Conservation (phyloP, 768 basidiomycete species). For the Dacryopinax spathularia region DNA sequence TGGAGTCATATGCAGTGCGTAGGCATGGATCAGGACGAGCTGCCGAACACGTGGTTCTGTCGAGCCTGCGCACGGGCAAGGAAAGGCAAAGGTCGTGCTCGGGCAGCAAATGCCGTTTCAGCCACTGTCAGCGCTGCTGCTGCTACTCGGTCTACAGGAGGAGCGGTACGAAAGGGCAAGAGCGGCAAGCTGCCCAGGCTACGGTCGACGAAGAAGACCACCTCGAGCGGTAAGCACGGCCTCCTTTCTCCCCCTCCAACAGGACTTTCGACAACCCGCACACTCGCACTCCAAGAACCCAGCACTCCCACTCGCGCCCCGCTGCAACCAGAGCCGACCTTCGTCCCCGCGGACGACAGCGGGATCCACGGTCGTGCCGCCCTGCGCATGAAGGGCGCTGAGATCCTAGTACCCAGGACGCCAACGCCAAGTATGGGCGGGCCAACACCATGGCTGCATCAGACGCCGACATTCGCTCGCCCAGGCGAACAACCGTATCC, state of each 20-base stretch:
- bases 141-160: no score
- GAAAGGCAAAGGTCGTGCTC: not conserved
- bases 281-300: not conserved
- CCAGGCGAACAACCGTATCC: no score
- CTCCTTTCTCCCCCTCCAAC: not conserved
- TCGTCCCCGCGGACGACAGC: not conserved
- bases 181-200: not conserved
- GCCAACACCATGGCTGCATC: not conserved
- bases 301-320: not conserved
- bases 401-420: not conserved
- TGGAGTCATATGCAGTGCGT: not conserved
- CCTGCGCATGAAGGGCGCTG: not conserved
- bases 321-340: not conserved
- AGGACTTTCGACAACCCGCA: not conserved
- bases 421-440: not conserved
- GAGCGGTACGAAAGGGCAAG: not conserved
- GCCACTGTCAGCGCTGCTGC: no score
- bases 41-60: not conserved
- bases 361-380: not conserved
- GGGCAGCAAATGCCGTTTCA: not conserved
- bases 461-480: not conserved
- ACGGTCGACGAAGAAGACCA: not conserved
- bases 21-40: not conserved
- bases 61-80: not conserved
- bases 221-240: not conserved